These are phyloP conservation scores for Cucumis cinereus DNA, from an alignment of 306 rosid species.

Conservation along the genomic window DNA sequence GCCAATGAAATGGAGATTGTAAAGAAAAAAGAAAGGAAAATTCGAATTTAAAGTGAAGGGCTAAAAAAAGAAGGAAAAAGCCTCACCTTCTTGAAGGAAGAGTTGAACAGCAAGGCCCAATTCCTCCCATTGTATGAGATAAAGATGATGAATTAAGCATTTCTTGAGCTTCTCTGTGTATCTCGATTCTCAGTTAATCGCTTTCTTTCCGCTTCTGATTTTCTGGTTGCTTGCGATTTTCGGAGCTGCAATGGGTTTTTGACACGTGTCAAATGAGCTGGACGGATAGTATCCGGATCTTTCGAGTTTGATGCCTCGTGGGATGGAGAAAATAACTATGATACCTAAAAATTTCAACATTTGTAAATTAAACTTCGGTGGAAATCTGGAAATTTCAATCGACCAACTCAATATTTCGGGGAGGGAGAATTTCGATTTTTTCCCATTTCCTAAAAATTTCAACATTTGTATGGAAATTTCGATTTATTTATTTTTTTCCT, in stretches of 20 bases:
- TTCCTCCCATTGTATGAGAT: conserved; percentile 47
- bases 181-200: not conserved
- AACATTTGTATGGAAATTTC: too few species aligned
- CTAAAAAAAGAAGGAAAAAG: not conserved
- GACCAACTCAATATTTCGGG: too few species aligned
- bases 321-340: too few species aligned
- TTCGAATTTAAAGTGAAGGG: not conserved
- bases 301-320: not conserved
- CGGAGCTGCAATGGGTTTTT: not conserved
- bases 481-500: too few species aligned
- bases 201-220: not conserved
- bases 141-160: not conserved
- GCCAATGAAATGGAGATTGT: not conserved
- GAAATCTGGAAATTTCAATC: too few species aligned
- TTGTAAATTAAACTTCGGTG: too few species aligned
- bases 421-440: too few species aligned
- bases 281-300: not conserved
- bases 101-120: conserved; percentile 29
- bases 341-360: too few species aligned
- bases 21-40: not conserved
- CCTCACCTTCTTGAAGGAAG: conserved; percentile 44
- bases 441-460: too few species aligned
- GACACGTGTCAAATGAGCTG: conserved; percentile 5
- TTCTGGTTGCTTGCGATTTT: not conserved
- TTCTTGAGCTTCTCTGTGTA: not conserved